These are phyloP conservation scores for Teunomyces funiuensis DNA, from an alignment of 805 yeast genomes.

Conservation along the genomic window DNA sequence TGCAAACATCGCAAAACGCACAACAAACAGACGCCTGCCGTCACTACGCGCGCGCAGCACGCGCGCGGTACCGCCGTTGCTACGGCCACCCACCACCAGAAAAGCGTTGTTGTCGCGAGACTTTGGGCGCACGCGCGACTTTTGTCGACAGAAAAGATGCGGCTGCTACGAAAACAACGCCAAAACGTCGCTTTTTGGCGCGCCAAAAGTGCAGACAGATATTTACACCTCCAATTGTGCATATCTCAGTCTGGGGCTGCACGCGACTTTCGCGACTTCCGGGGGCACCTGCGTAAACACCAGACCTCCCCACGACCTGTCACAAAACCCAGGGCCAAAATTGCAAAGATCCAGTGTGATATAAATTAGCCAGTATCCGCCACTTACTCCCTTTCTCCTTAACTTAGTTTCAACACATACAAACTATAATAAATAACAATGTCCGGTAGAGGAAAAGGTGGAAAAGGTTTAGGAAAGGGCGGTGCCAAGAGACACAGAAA, in stretches of 20 bases:
- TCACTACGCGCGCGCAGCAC: neutral
- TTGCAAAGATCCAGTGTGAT: neutral
- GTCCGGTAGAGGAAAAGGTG: slow-evolving; percentile 99
- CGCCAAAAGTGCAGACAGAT: neutral
- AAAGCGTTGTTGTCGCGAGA: neutral
- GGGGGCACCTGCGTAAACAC: slow-evolving; percentile 3
- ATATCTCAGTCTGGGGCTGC: slow-evolving; percentile 1
- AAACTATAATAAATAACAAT: slow-evolving; percentile 33
- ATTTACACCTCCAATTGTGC: slow-evolving; percentile 11
- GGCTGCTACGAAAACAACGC: neutral
- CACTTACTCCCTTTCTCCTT: neutral
- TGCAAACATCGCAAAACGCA: neutral
- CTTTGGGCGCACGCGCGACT: slow-evolving; percentile 1
- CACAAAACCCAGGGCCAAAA: neutral
- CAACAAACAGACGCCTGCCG: neutral
- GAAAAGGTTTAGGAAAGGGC: slow-evolving; percentile 99
- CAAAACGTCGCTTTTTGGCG: slow-evolving; percentile 1
- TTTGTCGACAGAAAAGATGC: neutral
- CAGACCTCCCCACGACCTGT: slow-evolving; percentile 3
- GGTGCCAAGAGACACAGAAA: slow-evolving; percentile 99
- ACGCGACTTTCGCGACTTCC: slow-evolving; percentile 27
- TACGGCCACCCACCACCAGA: neutral
- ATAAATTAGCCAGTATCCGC: slow-evolving; percentile 8
- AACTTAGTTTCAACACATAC: slow-evolving; percentile 12
- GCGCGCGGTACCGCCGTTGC: neutral